A percentile compares a stretch with the other conserved stretches of the same genome.
phyloP scores from a whole-genome alignment of 495 filamentous ascomycete genomes.

The Bathelium albidoporum region DNA sequence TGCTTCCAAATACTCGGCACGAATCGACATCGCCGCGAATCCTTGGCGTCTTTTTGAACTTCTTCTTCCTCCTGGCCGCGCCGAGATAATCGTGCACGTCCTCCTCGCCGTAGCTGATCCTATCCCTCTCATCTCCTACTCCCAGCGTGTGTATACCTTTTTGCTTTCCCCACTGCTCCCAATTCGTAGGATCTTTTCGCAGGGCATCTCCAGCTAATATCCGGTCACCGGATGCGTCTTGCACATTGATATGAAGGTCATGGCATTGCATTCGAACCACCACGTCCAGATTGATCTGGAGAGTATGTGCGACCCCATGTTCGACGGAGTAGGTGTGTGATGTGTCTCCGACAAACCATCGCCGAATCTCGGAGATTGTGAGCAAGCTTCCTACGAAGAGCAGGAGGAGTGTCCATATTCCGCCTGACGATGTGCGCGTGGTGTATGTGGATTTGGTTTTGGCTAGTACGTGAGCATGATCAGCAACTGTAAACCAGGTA shows the following conservation, averaged over 20 bases:
- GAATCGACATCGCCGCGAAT: slow-evolving; percentile 50
- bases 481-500: slow-evolving; percentile 16
- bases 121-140: slow-evolving; percentile 16
- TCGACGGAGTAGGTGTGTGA: slow-evolving; percentile 88
- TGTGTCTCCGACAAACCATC: slow-evolving; percentile 76
- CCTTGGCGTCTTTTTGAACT: slow-evolving; percentile 60
- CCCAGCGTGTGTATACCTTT: slow-evolving; percentile 60
- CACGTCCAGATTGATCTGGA: slow-evolving; percentile 93
- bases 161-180: slow-evolving; percentile 67
- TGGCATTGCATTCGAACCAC: slow-evolving; percentile 84
- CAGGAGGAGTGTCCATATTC: slow-evolving; percentile 86
- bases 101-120: slow-evolving; percentile 45
- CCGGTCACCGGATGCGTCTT: slow-evolving; percentile 86
- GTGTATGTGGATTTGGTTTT: slow-evolving; percentile 95
- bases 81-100: slow-evolving; percentile 65
- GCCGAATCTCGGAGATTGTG: slow-evolving; percentile 60
- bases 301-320: slow-evolving; percentile 72
- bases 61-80: slow-evolving; percentile 51
- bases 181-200: slow-evolving; percentile 64
- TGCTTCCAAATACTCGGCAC: slow-evolving; percentile 79
- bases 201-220: slow-evolving; percentile 74
- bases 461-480: slow-evolving; percentile 26
- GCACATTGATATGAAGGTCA: slow-evolving; percentile 89
- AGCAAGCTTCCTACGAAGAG: slow-evolving; percentile 60
- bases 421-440: slow-evolving; percentile 67